Base-by-base conservation (phyloP, 2,329 filamentous ascomycete species). In the Botrytis cinerea region DNA sequence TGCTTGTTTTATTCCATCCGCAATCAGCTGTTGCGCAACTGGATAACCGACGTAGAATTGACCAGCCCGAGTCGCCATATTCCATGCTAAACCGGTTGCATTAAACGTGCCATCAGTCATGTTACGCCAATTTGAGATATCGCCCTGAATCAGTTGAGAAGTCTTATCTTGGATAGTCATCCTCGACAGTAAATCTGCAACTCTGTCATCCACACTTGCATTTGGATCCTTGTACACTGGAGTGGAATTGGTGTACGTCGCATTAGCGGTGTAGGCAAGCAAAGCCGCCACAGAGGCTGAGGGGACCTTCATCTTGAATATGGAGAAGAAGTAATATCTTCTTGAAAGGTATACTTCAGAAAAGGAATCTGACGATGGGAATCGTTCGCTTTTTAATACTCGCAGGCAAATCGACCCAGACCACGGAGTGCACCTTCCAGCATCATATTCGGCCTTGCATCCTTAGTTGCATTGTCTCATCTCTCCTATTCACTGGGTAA, bases 151-250 rank as follows among this genome's bases (percentile, higher is more conserved):
- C 77, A 91, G 84, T 80, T 94, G 92, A 1, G 90, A 86, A 62
- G 89, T 87, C 83, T 94, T 94, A 74, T 94, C 92, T 78, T 91
- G 86, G 72, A 93, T 87, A 0, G 90, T 93, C 92, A 94, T 94
- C 38, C 90, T 87, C 20, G 87, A 87, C 70, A 94, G 82, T 8
- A 94, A 85, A 80, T 94, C 91, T 16, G 87, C 81, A 18, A 94
- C 87, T 74, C 92, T 86, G 68, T 87, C 87, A 70, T 92, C 89
- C 22, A 93, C 84, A 12, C 88, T 83, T 9, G 89, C 88, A 73
- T 84, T 84, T 8, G 90, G 83, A 79, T 93, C 84, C 80, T 91
- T 92, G 85, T 92, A 93, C 60, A 88, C 75, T 4, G 85, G 83
- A 78, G 73, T 77, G 12, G 76, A 72, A 16, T 68, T 32, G 40